Evolutionary conservation across 108 stramenopile species (phyloP).

Genomic region (Fragilaria crotonensis): DNA sequence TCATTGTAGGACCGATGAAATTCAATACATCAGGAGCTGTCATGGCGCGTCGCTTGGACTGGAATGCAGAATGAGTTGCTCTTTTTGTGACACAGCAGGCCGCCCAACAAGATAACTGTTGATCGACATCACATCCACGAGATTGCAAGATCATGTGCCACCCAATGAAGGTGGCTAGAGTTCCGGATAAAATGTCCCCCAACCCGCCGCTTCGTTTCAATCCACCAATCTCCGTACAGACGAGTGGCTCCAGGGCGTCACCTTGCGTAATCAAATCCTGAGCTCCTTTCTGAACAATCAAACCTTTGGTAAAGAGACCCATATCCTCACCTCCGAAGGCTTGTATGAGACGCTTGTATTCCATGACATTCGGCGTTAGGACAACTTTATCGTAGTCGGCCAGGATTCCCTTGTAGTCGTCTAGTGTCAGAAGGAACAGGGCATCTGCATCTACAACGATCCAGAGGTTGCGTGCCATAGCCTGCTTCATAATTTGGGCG

Average conservation of each 20-base stretch:
- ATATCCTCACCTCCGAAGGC: slow-evolving; percentile 8
- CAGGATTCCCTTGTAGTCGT: slow-evolving; percentile 33
- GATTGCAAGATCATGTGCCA: slow-evolving; percentile 61
- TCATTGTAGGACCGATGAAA: slow-evolving; percentile 51
- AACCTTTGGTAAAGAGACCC: slow-evolving; percentile 20
- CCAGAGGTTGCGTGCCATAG: slow-evolving; percentile 39
- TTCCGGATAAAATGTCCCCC: slow-evolving; percentile 92
- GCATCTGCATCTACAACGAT: slow-evolving; percentile 95
- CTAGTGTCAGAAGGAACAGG: slow-evolving; percentile 72
- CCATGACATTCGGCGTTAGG: slow-evolving; percentile 93
- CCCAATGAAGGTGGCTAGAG: slow-evolving; percentile 63
- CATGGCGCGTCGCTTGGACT: slow-evolving; percentile 64
- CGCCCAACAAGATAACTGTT: slow-evolving; percentile 57
- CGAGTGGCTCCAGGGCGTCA: slow-evolving; percentile 16
- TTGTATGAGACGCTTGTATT: slow-evolving; percentile 63
- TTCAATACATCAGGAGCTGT: slow-evolving; percentile 81
- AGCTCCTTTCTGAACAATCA: slow-evolving; percentile 60
- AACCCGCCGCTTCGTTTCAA: slow-evolving; percentile 94
- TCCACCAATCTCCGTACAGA: slow-evolving; percentile 74
- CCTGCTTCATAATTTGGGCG: slow-evolving; percentile 45
- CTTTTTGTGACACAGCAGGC: slow-evolving; percentile 68
- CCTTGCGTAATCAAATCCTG: slow-evolving; percentile 15
- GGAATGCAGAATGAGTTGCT: slow-evolving; percentile 66
- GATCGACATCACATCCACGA: slow-evolving; percentile 15
- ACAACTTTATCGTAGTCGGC: slow-evolving; percentile 34